Base-by-base conservation (phyloP, 768 basidiomycete genomes). In the Paxillus ammoniavirescens region DNA sequence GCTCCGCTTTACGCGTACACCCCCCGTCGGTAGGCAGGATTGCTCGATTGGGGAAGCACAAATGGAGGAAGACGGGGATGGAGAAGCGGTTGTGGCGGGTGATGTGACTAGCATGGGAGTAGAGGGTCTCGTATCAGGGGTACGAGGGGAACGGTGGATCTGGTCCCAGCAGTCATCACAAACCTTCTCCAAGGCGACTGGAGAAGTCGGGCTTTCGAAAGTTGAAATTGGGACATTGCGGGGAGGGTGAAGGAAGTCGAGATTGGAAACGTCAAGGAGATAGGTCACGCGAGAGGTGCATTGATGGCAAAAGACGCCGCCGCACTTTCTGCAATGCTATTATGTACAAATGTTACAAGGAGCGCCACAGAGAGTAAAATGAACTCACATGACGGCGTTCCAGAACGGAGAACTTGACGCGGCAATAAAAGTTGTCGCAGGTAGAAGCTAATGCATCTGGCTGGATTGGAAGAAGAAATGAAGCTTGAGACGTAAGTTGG, bases 281-380 rank as follows among this genome's bases (percentile, higher is more conserved):
- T 79, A 73, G 0, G 86, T 89, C 6, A 75, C 64, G 50, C 79
- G 79, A 6, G 78, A 72, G 1, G 83, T 79, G 66, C 90, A 91
- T 6, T 77, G 68, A 45, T 68, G 67, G 71, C 90, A 92, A 66
- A 84, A 91, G 30, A 91, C 73, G 57, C 87, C 88, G 47, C 90
- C 90, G 59, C 90, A 91, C 66, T 91, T 91, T 67, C 90, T 81
- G 70, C 90, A 92, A 56, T 92, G 90, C 86, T 88, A 64, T 38
- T 50, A 55, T 47, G 50, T 56, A 53, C 63, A 52, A 61, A 62
- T 57, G 62, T 43, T 53, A 18, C 28, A 46, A 15, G 8, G 46
- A 30, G 40, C 36, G 50, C 51, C n/a, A 33, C 33, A 44, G 56
- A 9, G 31, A 8, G n/a, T 17, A 17, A 43, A 47, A 43, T 9